phyloP scores from a whole-genome alignment of 2,329 filamentous ascomycete species.

The Didymella lethalis region DNA sequence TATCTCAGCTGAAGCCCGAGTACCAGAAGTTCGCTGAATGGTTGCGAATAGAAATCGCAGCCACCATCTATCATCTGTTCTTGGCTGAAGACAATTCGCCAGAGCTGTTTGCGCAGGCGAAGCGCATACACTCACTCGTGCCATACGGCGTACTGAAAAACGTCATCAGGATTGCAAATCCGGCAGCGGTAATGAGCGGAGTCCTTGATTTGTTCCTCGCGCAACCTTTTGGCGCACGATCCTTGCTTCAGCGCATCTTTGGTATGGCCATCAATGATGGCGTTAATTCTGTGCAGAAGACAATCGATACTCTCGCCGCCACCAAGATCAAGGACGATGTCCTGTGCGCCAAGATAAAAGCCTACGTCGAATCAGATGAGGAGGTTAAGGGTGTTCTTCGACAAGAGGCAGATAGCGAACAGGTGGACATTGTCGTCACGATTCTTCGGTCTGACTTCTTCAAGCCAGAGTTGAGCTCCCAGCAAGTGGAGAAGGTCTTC shows the following conservation, averaged over 20 bases:
- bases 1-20: conserved; percentile 88
- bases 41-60: conserved; percentile 95
- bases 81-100: conserved; percentile 97
- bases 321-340: conserved; percentile 81
- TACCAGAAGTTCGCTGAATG: conserved; percentile 99
- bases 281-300: conserved; percentile 83
- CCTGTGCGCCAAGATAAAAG: conserved; percentile 81
- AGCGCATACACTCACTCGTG: conserved; percentile 91
- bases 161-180: conserved; percentile 94
- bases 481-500: conserved; percentile 84
- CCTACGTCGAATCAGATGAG: conserved; percentile 79
- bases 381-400: conserved; percentile 76
- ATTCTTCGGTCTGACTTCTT: conserved; percentile 82
- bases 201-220: conserved; percentile 94
- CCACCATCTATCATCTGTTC: conserved; percentile 96
- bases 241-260: conserved; percentile 93
- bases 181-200: conserved; percentile 95
- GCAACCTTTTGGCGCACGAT: conserved; percentile 89
- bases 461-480: conserved; percentile 71
- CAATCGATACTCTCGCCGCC: conserved; percentile 76
- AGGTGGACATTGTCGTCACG: conserved; percentile 84
- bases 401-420: conserved; percentile 73
- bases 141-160: conserved; percentile 96
- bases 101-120: conserved; percentile 92
- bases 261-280: conserved; percentile 90